Percentiles rank a stretch among this genome's conserved stretches.
Evolutionary conservation across 177 flowering plant genomes (phyloP).

Genomic region (Vitis hybrid): DNA sequence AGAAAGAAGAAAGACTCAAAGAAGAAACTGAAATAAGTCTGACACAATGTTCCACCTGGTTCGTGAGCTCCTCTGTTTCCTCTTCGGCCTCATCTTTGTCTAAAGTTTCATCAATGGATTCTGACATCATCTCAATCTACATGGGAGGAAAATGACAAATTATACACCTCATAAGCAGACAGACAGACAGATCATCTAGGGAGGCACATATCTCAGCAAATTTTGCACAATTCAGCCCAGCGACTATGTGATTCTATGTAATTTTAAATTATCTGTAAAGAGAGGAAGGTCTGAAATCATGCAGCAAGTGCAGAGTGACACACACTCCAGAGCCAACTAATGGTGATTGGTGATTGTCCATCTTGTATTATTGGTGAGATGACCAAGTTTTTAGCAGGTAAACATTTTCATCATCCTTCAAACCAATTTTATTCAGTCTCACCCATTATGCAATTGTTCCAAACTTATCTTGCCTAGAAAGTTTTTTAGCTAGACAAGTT

Average conservation of each 20-base stretch:
- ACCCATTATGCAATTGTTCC: background rate
- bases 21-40: constrained; percentile 1
- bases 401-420: too few relatives aligned
- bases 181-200: background rate
- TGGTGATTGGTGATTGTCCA: too few relatives aligned
- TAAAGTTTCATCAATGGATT: constrained; percentile 85
- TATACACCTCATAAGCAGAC: background rate
- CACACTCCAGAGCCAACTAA: too few relatives aligned
- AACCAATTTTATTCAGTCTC: too few relatives aligned
- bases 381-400: too few relatives aligned
- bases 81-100: constrained; percentile 99
- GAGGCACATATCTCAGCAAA: background rate
- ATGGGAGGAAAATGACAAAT: background rate
- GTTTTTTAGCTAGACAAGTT: too few relatives aligned
- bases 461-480: background rate
- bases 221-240: background rate
- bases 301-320: too few relatives aligned
- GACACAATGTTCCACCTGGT: constrained; percentile 53
- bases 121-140: constrained; percentile 98
- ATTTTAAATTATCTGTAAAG: too few relatives aligned
- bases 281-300: too few relatives aligned
- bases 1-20: background rate
- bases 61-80: constrained; percentile 96
- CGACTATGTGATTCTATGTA: too few relatives aligned
- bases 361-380: too few relatives aligned